These are phyloP conservation scores for Auriscalpium orientale DNA, from an alignment of 768 basidiomycete genomes.

Conservation along the genomic window DNA sequence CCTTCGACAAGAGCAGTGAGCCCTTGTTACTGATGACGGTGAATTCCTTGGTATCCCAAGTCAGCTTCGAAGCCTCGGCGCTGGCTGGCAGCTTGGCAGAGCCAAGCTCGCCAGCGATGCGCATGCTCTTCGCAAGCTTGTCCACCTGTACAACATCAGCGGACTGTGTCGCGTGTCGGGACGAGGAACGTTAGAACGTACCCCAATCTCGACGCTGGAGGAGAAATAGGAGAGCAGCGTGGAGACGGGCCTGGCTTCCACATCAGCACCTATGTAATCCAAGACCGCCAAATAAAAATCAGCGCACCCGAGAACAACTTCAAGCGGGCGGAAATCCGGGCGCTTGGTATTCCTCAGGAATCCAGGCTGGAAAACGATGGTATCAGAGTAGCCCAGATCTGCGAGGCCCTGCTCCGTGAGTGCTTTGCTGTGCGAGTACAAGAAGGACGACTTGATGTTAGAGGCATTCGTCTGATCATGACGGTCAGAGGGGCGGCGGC, in stretches of 20 bases:
- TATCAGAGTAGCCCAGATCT: conserved; percentile 58
- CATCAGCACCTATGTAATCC: no score
- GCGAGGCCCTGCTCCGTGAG: conserved; percentile 66
- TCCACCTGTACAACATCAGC: conserved; percentile 31
- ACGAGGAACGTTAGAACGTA: neutral
- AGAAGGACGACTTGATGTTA: conserved; percentile 40
- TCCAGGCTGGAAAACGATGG: conserved; percentile 61
- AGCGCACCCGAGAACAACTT: conserved; percentile 37
- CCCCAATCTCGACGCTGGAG: neutral
- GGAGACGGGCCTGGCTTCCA: neutral
- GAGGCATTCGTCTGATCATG: conserved; percentile 28
- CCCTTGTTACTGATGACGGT: conserved; percentile 42
- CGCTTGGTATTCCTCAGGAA: conserved; percentile 43
- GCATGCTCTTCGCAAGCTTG: conserved; percentile 44
- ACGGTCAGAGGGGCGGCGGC: neutral
- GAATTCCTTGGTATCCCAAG: conserved; percentile 31
- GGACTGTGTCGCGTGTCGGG: neutral
- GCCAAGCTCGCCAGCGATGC: conserved; percentile 47
- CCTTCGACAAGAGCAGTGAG: neutral
- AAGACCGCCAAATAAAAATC: neutral
- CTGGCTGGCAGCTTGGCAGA: conserved; percentile 38
- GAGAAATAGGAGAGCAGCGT: conserved; percentile 2
- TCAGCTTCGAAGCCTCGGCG: conserved; percentile 34
- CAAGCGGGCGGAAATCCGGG: conserved; percentile 29
- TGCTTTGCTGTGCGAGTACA: conserved; percentile 66